phyloP scores from a whole-genome alignment of 176 grass and related monocot genomes.

The Elaeis guineensis region DNA sequence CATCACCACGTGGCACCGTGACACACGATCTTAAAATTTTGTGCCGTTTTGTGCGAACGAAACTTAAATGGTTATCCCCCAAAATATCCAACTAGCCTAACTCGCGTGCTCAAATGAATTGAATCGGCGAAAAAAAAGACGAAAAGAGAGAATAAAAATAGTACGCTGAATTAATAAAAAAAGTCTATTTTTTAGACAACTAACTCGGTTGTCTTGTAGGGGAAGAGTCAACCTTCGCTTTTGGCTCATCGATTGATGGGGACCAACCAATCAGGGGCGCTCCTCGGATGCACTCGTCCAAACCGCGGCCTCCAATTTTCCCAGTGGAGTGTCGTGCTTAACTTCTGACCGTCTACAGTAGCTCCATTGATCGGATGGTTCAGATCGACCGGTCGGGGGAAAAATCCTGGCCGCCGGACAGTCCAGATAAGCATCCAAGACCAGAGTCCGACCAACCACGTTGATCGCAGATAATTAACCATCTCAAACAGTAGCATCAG shows the following conservation, averaged over 20 bases:
- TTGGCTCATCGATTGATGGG: not conserved
- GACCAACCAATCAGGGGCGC: not conserved
- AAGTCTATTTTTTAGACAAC: too few relatives aligned
- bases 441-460: too few relatives aligned
- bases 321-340: constrained; percentile 2
- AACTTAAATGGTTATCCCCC: not conserved
- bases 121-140: not conserved
- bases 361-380: not conserved
- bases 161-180: too few relatives aligned
- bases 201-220: too few relatives aligned
- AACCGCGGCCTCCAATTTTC: not conserved
- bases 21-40: not conserved
- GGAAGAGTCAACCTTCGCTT: too few relatives aligned
- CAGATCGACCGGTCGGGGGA: too few relatives aligned
- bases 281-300: too few relatives aligned
- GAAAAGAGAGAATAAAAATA: too few relatives aligned
- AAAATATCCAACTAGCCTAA: not conserved
- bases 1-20: not conserved
- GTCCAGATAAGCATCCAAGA: too few relatives aligned
- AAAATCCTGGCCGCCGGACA: too few relatives aligned
- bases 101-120: not conserved
- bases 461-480: too few relatives aligned
- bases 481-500: too few relatives aligned
- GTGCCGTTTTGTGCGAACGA: not conserved
- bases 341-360: not conserved